Conservation (phyloP, 225 moss, liverwort and hornwort species). For the Sphagnum tenellum region DNA sequence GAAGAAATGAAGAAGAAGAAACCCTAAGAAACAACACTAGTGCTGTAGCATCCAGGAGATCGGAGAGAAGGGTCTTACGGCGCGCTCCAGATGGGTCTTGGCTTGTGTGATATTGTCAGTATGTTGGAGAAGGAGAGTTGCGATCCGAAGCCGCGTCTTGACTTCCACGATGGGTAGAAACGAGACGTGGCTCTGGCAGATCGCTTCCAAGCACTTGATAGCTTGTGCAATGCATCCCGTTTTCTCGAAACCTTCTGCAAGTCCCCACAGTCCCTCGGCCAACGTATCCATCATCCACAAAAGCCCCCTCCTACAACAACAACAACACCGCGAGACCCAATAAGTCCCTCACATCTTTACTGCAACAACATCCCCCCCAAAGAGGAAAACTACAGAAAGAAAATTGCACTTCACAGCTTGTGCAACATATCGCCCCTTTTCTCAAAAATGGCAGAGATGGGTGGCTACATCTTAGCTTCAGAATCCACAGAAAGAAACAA, state of each 20-base stretch:
- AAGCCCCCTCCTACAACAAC: too few species aligned
- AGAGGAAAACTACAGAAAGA: too few species aligned
- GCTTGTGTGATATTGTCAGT: constrained; percentile 81
- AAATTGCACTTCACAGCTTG: too few species aligned
- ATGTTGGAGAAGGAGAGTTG: constrained; percentile 59
- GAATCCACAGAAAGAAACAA: too few species aligned
- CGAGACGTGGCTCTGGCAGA: constrained; percentile 91
- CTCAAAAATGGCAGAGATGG: too few species aligned
- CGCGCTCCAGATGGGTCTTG: constrained; percentile 91
- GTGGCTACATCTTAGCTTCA: too few species aligned
- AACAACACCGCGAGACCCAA: too few species aligned
- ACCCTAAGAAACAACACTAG: too few species aligned
- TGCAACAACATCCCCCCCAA: too few species aligned
- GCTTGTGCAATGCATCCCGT: constrained; percentile 61
- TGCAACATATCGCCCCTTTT: too few species aligned
- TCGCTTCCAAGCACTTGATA: constrained; percentile 92
- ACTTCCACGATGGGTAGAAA: constrained; percentile 91
- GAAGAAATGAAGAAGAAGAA: too few species aligned
- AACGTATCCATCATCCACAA: constrained; percentile 51
- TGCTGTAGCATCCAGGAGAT: background rate
- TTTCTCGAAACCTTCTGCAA: constrained; percentile 75
- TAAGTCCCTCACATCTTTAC: too few species aligned
- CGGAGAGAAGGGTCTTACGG: constrained; percentile 33
- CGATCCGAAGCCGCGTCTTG: constrained; percentile 87
- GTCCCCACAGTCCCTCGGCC: constrained; percentile 88